Evolutionary conservation across 176 grass and related monocot species (phyloP).

Genomic region (Carex littledalei): DNA sequence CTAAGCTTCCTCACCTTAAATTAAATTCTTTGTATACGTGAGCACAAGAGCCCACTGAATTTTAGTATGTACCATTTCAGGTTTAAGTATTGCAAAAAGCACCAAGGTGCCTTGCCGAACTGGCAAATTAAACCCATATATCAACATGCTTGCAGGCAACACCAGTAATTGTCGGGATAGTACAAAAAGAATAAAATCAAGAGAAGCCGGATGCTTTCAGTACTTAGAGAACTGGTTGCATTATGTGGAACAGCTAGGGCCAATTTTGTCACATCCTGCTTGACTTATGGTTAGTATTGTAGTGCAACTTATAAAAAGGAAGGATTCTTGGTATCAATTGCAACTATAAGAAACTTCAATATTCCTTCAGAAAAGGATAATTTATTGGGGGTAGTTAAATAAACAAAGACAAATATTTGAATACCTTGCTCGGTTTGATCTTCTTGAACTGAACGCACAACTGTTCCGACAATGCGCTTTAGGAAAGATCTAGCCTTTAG

Average conservation of each 20-base stretch:
- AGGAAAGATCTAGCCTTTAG: constrained; percentile 88
- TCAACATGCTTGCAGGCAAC: neutral
- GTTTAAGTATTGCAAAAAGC: neutral
- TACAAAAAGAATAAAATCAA: neutral
- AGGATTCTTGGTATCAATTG: neutral
- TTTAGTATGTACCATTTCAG: neutral
- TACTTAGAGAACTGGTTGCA: neutral
- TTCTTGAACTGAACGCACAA: constrained; percentile 91
- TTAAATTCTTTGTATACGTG: neutral
- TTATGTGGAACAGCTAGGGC: neutral
- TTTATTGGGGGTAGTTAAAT: neutral
- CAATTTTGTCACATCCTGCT: neutral
- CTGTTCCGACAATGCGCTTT: constrained; percentile 89
- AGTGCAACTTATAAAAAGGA: neutral
- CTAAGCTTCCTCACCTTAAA: neutral
- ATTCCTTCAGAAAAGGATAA: neutral
- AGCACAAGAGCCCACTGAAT: neutral
- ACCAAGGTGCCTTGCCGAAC: neutral
- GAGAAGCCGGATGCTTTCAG: neutral
- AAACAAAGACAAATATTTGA: constrained; percentile 13
- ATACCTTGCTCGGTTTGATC: constrained; percentile 98
- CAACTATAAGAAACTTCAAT: neutral
- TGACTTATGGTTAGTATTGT: neutral
- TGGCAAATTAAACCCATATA: neutral
- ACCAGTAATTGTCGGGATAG: neutral